These are phyloP conservation scores for Protomyces inouyei DNA, from an alignment of 1,139 yeast genomes.

Conservation along the genomic window DNA sequence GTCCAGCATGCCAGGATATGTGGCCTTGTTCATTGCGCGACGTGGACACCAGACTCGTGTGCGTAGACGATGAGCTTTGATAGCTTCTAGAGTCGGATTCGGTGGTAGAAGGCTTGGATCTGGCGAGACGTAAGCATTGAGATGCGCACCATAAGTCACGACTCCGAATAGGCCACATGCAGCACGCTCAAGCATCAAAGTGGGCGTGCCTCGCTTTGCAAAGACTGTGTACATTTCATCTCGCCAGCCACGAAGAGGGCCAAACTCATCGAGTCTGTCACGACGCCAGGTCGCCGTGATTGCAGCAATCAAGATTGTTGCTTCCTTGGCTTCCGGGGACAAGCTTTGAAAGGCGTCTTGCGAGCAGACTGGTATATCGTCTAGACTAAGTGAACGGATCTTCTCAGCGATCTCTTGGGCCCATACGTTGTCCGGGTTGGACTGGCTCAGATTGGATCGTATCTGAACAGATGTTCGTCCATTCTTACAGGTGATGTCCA, in stretches of 20 bases:
- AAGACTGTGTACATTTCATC: constrained; percentile 73
- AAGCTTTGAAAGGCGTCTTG: not conserved
- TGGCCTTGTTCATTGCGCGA: constrained; percentile 68
- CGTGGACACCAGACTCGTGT: constrained; percentile 79
- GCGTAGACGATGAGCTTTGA: constrained; percentile 33
- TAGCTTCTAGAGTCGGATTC: constrained; percentile 43
- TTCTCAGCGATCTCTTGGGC: not conserved
- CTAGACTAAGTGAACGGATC: not conserved
- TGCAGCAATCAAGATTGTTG: not conserved
- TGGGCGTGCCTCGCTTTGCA: constrained; percentile 52
- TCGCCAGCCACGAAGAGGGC: constrained; percentile 71
- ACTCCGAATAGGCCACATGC: constrained; percentile 78
- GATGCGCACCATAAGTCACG: constrained; percentile 82
- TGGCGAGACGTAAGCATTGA: constrained; percentile 61
- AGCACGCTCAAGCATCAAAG: constrained; percentile 71
- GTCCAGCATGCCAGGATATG: constrained; percentile 87
- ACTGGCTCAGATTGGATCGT: no score
- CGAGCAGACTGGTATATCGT: not conserved
- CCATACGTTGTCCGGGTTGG: not conserved
- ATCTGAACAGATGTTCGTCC: no score
- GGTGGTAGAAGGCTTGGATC: not conserved
- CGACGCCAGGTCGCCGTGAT: constrained; percentile 3
- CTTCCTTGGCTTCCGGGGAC: not conserved
- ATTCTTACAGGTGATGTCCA: no score
- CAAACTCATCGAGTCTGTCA: constrained; percentile 39